These are phyloP conservation scores for Bassia scoparia DNA, from an alignment of 148 eudicot species.

Conservation along the genomic window DNA sequence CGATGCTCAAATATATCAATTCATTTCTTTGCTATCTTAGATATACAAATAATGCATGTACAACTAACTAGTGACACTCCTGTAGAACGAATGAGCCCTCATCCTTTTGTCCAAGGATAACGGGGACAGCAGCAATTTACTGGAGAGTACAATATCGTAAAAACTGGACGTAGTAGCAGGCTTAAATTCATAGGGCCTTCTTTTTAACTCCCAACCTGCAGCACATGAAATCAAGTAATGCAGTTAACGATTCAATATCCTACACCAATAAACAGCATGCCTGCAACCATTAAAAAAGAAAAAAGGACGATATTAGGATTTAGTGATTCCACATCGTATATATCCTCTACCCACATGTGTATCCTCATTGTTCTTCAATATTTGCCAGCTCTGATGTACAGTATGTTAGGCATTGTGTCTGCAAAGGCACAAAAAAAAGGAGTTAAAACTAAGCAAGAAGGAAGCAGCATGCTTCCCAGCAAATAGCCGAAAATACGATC, in stretches of 20 bases:
- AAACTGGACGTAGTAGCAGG: slow-evolving; percentile 80
- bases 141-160: slow-evolving; percentile 57
- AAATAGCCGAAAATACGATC: background rate
- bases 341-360: slow-evolving; percentile 83
- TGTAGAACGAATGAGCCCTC: slow-evolving; percentile 81
- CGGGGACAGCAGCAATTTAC: slow-evolving; percentile 54
- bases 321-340: slow-evolving; percentile 90
- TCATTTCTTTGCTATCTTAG: background rate
- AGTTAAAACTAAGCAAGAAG: background rate
- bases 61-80: slow-evolving; percentile 35
- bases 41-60: slow-evolving; percentile 18
- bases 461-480: background rate
- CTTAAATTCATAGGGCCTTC: slow-evolving; percentile 94
- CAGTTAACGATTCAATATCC: background rate
- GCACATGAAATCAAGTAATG: slow-evolving; percentile 1
- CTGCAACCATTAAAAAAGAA: background rate
- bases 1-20: background rate
- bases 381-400: slow-evolving; percentile 71
- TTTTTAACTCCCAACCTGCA: slow-evolving; percentile 91
- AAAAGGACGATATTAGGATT: slow-evolving; percentile 8
- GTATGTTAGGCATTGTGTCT: slow-evolving; percentile 76
- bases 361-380: slow-evolving; percentile 86
- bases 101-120: slow-evolving; percentile 64
- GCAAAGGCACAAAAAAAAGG: slow-evolving; percentile 16
- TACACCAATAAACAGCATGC: background rate